Evolutionary conservation across 129 eudicot species (phyloP).

Genomic region (Pittosporum tobira): DNA sequence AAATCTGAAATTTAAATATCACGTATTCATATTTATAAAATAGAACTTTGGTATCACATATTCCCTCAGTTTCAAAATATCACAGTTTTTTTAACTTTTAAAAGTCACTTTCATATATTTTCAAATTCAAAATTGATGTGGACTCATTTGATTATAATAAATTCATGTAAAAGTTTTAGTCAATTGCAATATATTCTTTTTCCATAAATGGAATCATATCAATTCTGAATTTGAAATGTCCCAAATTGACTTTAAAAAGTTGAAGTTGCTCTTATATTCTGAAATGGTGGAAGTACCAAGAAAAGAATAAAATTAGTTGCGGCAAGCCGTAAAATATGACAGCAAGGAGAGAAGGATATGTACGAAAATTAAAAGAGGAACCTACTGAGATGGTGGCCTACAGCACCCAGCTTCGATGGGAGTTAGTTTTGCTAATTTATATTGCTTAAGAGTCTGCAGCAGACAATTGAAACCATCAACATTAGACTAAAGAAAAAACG

Average conservation of each 20-base stretch:
- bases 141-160: too few species aligned
- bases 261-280: too few species aligned
- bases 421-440: conserved; percentile 51
- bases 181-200: too few species aligned
- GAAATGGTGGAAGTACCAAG: too few species aligned
- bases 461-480: conserved; percentile 5
- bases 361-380: background rate
- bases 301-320: background rate
- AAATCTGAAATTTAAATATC: background rate
- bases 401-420: conserved; percentile 96
- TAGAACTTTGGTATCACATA: background rate
- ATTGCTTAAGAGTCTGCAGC: conserved; percentile 66
- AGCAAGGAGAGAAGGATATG: background rate
- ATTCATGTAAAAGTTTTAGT: too few species aligned
- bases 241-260: too few species aligned
- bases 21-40: background rate
- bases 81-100: too few species aligned
- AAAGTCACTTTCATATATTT: too few species aligned
- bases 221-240: too few species aligned
- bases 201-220: too few species aligned
- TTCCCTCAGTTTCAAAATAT: too few species aligned
- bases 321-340: background rate
- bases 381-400: conserved; percentile 87
- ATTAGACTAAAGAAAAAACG: background rate
- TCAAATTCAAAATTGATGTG: too few species aligned